These are phyloP conservation scores for Alternaria novae-zelandiae DNA, from an alignment of 2,329 filamentous ascomycete genomes.

Conservation along the genomic window DNA sequence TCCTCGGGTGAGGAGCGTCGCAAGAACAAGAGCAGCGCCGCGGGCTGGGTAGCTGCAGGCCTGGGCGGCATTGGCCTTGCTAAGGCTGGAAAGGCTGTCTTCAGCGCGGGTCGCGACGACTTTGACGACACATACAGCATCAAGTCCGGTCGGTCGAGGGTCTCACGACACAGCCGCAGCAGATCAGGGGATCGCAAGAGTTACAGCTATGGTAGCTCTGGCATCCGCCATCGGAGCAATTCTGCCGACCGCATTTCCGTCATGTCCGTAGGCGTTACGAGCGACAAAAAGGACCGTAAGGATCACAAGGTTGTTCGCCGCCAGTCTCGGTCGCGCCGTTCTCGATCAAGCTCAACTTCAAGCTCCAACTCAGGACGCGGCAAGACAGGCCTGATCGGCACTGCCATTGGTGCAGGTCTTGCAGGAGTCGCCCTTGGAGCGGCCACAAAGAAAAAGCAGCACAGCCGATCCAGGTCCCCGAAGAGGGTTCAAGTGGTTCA, in stretches of 20 bases:
- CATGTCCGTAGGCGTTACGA: conserved; percentile 44
- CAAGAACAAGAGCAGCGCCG: conserved; percentile 52
- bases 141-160: conserved; percentile 57
- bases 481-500: conserved; percentile 35
- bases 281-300: conserved; percentile 45
- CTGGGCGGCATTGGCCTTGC: conserved; percentile 62
- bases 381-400: conserved; percentile 45
- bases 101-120: conserved; percentile 56
- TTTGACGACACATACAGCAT: conserved; percentile 68
- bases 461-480: conserved; percentile 47
- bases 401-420: conserved; percentile 48
- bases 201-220: conserved; percentile 54
- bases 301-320: conserved; percentile 44
- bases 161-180: conserved; percentile 44
- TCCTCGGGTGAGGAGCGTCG: conserved; percentile 43
- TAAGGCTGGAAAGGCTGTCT: conserved; percentile 61
- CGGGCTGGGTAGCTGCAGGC: conserved; percentile 61
- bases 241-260: conserved; percentile 44
- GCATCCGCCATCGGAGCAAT: conserved; percentile 47
- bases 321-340: conserved; percentile 33
- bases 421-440: conserved; percentile 49
- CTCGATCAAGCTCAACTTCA: conserved; percentile 51
- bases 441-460: conserved; percentile 36
- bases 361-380: conserved; percentile 45
- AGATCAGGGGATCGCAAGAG: conserved; percentile 51